phyloP scores from a whole-genome alignment of 768 basidiomycete species.

The Nidula microcarpa region DNA sequence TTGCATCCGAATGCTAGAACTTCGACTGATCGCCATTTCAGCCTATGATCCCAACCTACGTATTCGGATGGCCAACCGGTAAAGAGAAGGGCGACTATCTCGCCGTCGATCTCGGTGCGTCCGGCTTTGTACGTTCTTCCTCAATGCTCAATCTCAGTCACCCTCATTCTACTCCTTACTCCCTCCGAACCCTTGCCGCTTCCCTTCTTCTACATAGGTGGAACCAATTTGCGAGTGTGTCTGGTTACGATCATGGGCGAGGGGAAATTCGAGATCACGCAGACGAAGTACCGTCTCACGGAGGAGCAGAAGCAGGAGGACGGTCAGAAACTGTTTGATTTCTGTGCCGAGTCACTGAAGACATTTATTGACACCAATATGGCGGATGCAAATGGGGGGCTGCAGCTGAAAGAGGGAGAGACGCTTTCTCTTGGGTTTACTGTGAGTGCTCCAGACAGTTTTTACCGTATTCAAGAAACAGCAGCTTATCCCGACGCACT shows the following conservation, averaged over 20 bases:
- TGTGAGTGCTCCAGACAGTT: slow-evolving; percentile 42
- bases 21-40: slow-evolving; percentile 19
- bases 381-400: slow-evolving; percentile 41
- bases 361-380: slow-evolving; percentile 81
- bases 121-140: neutral
- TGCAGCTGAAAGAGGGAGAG: slow-evolving; percentile 47
- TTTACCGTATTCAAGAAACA: neutral
- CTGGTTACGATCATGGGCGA: slow-evolving; percentile 88
- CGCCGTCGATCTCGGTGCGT: slow-evolving; percentile 82
- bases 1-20: no score
- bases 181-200: neutral
- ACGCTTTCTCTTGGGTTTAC: slow-evolving; percentile 89
- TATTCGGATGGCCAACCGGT: slow-evolving; percentile 93
- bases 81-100: slow-evolving; percentile 87
- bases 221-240: slow-evolving; percentile 98
- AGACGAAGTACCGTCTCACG: slow-evolving; percentile 93
- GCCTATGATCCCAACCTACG: slow-evolving; percentile 97
- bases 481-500: slow-evolving; percentile 5
- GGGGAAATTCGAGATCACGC: slow-evolving; percentile 97
- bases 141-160: neutral
- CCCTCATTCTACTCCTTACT: neutral
- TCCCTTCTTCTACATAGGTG: slow-evolving; percentile 43
- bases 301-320: slow-evolving; percentile 99
- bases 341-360: slow-evolving; percentile 92
- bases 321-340: slow-evolving; percentile 95